Evolutionary conservation across 2,329 filamentous ascomycete genomes (phyloP), one percentile per base, ranked within the genome.

Genomic region (Bertia moriformis): DNA sequence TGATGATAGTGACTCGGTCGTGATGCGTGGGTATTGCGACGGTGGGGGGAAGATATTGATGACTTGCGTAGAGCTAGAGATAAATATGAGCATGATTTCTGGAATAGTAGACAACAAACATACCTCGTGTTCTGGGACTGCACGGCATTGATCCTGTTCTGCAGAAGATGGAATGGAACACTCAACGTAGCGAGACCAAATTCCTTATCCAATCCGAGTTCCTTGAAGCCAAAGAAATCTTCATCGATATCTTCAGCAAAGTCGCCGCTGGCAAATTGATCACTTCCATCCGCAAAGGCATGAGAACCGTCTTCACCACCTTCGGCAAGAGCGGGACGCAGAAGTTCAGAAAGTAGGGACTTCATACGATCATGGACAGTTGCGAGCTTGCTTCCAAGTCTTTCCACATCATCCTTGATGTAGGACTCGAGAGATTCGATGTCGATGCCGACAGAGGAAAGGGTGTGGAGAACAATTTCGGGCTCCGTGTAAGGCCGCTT

Each of bases 181-280:
- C 84, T 88, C 44, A 96, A 73, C 47, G 83, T 83, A 20, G 89
- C 80, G 44, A 91, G 69, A 14, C 88, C 88, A 54, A 96, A 82
- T 55, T 98, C 91, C 49, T 78, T 81, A 51, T 94, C 87, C 42
- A 98, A 71, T 33, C 91, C 91, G 36, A 98, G 73, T 43, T 93
- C 88, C 54, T 87, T 88, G 72, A 98, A 96, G 19, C 91, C 91
- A 52, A 98, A 98, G 71, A 95, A 98, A 61, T 98, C 91, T 64
- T 98, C 91, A 44, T 88, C 89, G 12, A 98, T 82, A 49, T 98
- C 91, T 55, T 95, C 91, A 1, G 91, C 91, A 56, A 98, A 98
- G 58, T 98, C 91, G 44, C 91, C 91, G 36, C 84, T 86, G 37
- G 95, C 79, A 49, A 96, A 98, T 54, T 96, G 91, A 46, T 98